Conservation (phyloP, 2,329 filamentous ascomycete genomes). For the Trichophyton verrucosum region DNA sequence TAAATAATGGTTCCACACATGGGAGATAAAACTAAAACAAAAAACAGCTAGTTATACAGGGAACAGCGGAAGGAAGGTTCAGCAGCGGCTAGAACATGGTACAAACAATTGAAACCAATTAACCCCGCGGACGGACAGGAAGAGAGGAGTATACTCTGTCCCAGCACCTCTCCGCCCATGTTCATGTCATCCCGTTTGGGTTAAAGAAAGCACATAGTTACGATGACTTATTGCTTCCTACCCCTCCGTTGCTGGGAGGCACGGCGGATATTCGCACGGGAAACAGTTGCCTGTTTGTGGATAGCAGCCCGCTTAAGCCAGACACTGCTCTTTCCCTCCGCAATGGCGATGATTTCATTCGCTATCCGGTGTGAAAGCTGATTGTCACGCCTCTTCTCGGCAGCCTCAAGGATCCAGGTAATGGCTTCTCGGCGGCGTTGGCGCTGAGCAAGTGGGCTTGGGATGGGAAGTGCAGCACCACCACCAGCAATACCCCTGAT, state of each 20-base stretch:
- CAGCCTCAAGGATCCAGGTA: conserved; percentile 78
- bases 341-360: conserved; percentile 73
- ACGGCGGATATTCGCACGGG: conserved; percentile 56
- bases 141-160: neutral
- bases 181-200: neutral
- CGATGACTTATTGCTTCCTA: neutral
- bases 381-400: conserved; percentile 61
- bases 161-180: too few relatives aligned
- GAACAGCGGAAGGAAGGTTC: neutral
- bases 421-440: conserved; percentile 70
- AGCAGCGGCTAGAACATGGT: neutral
- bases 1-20: neutral
- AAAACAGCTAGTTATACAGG: neutral
- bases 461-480: conserved; percentile 71
- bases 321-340: conserved; percentile 69
- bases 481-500: conserved; percentile 73
- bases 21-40: neutral
- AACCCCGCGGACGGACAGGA: neutral
- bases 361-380: conserved; percentile 68
- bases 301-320: conserved; percentile 71
- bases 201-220: neutral
- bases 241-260: neutral
- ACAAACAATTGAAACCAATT: neutral
- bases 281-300: conserved; percentile 69
- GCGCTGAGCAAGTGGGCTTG: conserved; percentile 59